Evolutionary conservation across 192 early-diverging fungal species (phyloP).

Genomic region (Coemansia sp.): DNA sequence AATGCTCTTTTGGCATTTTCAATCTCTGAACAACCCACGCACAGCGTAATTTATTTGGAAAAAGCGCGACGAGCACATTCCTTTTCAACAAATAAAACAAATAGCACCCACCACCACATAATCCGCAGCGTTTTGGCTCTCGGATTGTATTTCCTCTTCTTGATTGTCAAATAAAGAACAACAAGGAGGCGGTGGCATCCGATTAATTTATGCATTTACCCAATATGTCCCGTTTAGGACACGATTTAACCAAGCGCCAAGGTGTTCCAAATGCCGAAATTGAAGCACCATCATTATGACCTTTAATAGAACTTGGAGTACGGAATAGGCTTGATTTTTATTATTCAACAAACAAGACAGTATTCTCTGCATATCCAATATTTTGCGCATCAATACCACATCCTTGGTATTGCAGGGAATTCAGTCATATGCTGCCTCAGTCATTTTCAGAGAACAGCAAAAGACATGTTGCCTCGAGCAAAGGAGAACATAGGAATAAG

Average conservation of each 20-base stretch:
- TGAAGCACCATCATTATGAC: background rate
- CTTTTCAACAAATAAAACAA: background rate
- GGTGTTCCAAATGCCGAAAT: slow-evolving; percentile 11
- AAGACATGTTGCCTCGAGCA: background rate
- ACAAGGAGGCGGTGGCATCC: slow-evolving; percentile 15
- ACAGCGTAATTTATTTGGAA: background rate
- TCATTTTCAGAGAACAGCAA: background rate
- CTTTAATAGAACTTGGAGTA: background rate
- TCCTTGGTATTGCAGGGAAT: background rate
- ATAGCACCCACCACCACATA: background rate
- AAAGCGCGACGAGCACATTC: background rate
- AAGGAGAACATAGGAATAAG: background rate
- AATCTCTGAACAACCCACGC: background rate
- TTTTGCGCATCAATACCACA: background rate
- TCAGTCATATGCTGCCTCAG: background rate
- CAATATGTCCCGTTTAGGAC: slow-evolving; percentile 28
- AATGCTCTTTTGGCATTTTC: background rate
- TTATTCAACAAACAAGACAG: background rate
- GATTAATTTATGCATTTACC: slow-evolving; percentile 39
- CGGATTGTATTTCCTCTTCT: background rate
- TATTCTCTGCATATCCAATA: background rate
- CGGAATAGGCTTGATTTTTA: background rate
- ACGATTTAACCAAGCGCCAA: slow-evolving; percentile 1
- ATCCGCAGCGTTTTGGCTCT: background rate
- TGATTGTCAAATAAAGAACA: background rate